Percentiles rank a stretch among this genome's conserved stretches.
Conservation (phyloP, 176 grass and related monocot species). For the Juncus inflexus region DNA sequence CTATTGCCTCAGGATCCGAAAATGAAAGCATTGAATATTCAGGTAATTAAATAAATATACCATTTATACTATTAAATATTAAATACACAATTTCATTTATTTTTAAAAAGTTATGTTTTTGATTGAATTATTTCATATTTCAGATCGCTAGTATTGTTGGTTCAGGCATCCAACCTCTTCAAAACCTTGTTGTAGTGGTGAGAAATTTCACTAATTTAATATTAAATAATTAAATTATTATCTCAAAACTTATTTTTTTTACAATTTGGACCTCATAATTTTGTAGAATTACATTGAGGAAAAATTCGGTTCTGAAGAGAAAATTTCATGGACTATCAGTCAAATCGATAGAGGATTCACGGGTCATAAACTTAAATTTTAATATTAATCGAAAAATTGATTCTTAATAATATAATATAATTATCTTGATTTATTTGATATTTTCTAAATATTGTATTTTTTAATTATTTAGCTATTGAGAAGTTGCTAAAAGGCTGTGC, state of each 20-base stretch:
- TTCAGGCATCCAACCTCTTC: constrained; percentile 91
- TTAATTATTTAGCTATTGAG: constrained; percentile 47
- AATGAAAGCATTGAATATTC: constrained; percentile 78
- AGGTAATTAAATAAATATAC: constrained; percentile 36
- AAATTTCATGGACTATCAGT: constrained; percentile 16
- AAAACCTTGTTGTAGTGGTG: constrained; percentile 35
- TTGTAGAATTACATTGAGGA: constrained; percentile 32
- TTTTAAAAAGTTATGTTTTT: too few species aligned
- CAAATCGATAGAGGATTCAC: constrained; percentile 24
- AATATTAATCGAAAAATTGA: background rate
- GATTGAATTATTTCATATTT: background rate
- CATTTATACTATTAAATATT: too few species aligned
- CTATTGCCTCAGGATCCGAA: constrained; percentile 71
- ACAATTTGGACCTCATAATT: background rate
- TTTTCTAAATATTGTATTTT: background rate
- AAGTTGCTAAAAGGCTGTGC: constrained; percentile 50
- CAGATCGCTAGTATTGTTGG: constrained; percentile 73
- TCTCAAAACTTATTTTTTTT: too few species aligned
- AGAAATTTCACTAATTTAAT: background rate
- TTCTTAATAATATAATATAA: background rate
- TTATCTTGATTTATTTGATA: constrained; percentile 16
- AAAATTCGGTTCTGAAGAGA: constrained; percentile 31
- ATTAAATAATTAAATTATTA: too few species aligned
- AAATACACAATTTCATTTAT: too few species aligned
- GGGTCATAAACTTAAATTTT: constrained; percentile 9